A percentile compares a stretch with the other conserved stretches of the same genome.
These are phyloP conservation scores for Neonectria punicea DNA, from an alignment of 2,329 filamentous ascomycete species.

Conservation along the genomic window DNA sequence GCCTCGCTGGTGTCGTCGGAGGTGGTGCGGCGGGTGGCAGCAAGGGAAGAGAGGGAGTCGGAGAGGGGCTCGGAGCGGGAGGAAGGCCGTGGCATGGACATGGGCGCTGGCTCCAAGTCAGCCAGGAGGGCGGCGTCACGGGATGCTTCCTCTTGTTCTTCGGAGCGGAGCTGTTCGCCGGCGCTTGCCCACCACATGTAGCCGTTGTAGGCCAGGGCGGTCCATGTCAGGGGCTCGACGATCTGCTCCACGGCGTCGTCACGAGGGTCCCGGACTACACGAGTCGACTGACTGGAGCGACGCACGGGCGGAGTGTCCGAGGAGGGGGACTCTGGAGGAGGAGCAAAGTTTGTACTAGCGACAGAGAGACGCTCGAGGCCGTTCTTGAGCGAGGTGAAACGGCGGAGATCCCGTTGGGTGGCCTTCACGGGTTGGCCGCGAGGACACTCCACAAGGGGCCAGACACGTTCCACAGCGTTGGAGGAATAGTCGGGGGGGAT, in stretches of 20 bases:
- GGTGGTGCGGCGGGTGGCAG: conserved; percentile 47
- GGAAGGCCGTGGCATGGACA: conserved; percentile 45
- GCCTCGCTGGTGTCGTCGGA: conserved; percentile 56
- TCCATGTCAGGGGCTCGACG: conserved; percentile 74
- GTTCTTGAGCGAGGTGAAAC: conserved; percentile 75
- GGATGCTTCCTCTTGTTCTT: conserved; percentile 67
- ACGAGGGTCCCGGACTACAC: conserved; percentile 49
- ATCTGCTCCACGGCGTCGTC: conserved; percentile 65
- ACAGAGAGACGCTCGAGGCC: conserved; percentile 65
- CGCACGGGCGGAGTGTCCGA: conserved; percentile 42
- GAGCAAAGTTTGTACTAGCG: conserved; percentile 32
- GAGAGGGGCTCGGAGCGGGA: conserved; percentile 49
- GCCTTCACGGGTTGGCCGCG: conserved; percentile 77
- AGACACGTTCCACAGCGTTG: conserved; percentile 69
- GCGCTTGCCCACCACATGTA: conserved; percentile 94
- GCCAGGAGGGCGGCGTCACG: conserved; percentile 67
- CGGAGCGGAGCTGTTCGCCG: conserved; percentile 74
- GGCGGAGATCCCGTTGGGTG: conserved; percentile 88
- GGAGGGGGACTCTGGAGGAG: conserved; percentile 43
- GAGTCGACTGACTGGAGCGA: conserved; percentile 42
- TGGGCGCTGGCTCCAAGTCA: conserved; percentile 56
- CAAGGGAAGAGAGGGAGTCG: conserved; percentile 59
- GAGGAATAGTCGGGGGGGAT: conserved; percentile 73
- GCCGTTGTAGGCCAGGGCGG: conserved; percentile 79
- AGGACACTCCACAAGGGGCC: conserved; percentile 79